Evolutionary conservation across 371 early-diverging fungal species (phyloP).

Genomic region (Paraphysoderma sedebokerense): DNA sequence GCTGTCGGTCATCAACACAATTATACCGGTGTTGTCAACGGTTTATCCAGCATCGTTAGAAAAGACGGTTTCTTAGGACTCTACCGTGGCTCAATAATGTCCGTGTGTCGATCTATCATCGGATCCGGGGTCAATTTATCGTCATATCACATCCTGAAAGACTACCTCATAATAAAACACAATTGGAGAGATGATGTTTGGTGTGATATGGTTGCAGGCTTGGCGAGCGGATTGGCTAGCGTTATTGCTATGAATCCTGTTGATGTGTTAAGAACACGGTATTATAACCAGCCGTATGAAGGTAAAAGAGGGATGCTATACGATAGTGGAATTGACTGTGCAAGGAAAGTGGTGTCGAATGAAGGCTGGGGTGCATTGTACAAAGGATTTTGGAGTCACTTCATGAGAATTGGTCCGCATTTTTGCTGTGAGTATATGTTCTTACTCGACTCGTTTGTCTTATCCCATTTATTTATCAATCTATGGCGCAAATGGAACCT

Average conservation of each 20-base stretch:
- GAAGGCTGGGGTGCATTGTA: slow-evolving; percentile 44
- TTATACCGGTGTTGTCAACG: slow-evolving; percentile 36
- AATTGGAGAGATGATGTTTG: slow-evolving; percentile 32
- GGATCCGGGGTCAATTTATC: slow-evolving; percentile 44
- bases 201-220: slow-evolving; percentile 39
- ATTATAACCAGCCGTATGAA: slow-evolving; percentile 41
- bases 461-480: no score
- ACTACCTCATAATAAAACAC: slow-evolving; percentile 24
- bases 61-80: slow-evolving; percentile 30
- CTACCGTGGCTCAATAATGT: slow-evolving; percentile 30
- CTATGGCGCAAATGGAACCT: no score
- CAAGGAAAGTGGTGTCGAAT: slow-evolving; percentile 24
- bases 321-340: slow-evolving; percentile 22
- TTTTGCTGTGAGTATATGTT: slow-evolving; percentile 49
- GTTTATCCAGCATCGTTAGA: slow-evolving; percentile 21
- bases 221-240: slow-evolving; percentile 28
- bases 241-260: slow-evolving; percentile 49
- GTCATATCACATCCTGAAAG: slow-evolving; percentile 40
- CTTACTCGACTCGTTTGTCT: no score
- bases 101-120: slow-evolving; percentile 35
- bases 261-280: slow-evolving; percentile 47
- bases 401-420: slow-evolving; percentile 53
- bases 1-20: slow-evolving; percentile 41
- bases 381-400: slow-evolving; percentile 46
- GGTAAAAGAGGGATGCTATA: slow-evolving; percentile 23